These are phyloP conservation scores for Leishmania tarentolae DNA, from an alignment of 208 protist species.

Conservation along the genomic window DNA sequence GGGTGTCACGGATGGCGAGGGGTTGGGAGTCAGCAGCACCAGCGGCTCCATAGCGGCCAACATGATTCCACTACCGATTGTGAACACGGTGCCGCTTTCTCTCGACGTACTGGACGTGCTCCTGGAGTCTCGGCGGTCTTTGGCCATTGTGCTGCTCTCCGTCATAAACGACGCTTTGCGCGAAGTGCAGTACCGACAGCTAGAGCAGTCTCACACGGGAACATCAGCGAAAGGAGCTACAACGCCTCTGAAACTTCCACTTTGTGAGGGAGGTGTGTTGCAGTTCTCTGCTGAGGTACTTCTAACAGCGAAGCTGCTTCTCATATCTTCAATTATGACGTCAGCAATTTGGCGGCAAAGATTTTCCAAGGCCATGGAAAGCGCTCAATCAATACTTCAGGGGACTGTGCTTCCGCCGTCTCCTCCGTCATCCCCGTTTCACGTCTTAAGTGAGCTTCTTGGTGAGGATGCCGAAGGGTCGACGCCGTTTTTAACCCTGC, in stretches of 20 bases:
- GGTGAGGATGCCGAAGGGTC: constrained; percentile 8
- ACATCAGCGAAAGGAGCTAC: background rate
- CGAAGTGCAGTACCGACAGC: constrained; percentile 57
- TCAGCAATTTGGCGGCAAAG: constrained; percentile 34
- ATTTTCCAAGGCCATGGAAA: background rate
- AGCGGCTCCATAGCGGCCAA: background rate
- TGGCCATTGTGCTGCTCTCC: constrained; percentile 48
- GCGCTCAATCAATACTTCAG: background rate
- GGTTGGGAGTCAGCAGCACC: background rate
- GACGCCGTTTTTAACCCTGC: constrained; percentile 2
- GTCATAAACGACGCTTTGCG: constrained; percentile 61
- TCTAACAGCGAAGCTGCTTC: constrained; percentile 48
- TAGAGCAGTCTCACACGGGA: constrained; percentile 21
- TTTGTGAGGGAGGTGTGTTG: constrained; percentile 9
- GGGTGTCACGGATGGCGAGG: background rate
- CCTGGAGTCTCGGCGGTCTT: constrained; percentile 20
- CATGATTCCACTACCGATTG: background rate
- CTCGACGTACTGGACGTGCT: constrained; percentile 9
- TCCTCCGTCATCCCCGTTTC: background rate
- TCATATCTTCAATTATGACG: constrained; percentile 48
- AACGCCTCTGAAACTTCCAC: background rate
- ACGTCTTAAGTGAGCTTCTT: constrained; percentile 15
- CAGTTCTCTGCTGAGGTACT: constrained; percentile 25
- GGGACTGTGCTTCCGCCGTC: background rate
- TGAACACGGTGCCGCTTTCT: constrained; percentile 12